Conservation (phyloP, 371 early-diverging fungal genomes). For the Mortierella polycephala region DNA sequence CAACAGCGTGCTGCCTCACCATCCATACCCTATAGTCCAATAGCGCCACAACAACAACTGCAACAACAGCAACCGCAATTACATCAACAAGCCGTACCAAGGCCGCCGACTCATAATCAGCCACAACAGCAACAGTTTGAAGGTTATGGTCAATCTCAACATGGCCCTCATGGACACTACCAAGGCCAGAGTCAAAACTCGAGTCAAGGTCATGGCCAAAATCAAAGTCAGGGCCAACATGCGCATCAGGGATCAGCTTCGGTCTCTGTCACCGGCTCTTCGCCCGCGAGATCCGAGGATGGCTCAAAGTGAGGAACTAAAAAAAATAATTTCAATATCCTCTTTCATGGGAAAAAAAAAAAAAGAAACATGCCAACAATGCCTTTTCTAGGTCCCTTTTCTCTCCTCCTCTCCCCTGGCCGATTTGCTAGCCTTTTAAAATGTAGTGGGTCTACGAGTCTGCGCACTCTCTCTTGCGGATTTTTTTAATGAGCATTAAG, state of each 20-base stretch:
- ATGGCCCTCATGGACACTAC: not conserved
- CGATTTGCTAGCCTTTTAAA: too few relatives aligned
- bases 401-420: too few relatives aligned
- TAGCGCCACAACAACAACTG: not conserved
- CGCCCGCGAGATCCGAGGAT: slow-evolving; percentile 36
- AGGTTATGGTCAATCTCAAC: slow-evolving; percentile 6
- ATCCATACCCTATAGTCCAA: not conserved
- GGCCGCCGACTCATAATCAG: not conserved
- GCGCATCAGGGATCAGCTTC: slow-evolving; percentile 10
- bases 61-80: not conserved
- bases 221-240: slow-evolving; percentile 2
- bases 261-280: slow-evolving; percentile 20
- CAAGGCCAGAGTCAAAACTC: slow-evolving; percentile 10
- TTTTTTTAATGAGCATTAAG: too few relatives aligned
- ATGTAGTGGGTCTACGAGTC: too few relatives aligned
- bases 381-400: too few relatives aligned
- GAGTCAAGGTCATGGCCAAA: slow-evolving; percentile 5
- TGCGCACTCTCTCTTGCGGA: too few relatives aligned
- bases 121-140: slow-evolving; percentile 16
- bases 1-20: not conserved
- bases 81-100: too few relatives aligned
- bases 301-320: slow-evolving; percentile 26
- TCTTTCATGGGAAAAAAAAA: too few relatives aligned
- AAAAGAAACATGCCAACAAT: too few relatives aligned
- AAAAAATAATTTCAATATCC: not conserved